Evolutionary conservation across 2,329 filamentous ascomycete species (phyloP).

Genomic region (Pseudocercospora fijiensis): DNA sequence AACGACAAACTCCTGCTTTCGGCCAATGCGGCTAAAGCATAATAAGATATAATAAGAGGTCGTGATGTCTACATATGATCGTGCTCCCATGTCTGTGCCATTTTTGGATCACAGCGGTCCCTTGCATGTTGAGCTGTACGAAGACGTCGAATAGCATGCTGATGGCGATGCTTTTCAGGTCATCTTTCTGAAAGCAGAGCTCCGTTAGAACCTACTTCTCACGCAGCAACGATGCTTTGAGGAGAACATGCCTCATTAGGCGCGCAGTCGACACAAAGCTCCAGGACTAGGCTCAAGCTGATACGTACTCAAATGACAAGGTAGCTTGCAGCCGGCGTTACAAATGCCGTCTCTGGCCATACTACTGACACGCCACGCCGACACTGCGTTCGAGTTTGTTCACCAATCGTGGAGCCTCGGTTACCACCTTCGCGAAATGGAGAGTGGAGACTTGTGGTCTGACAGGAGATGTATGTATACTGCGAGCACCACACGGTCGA

Average conservation of each 20-base stretch:
- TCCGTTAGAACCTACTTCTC: not conserved
- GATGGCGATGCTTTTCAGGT: not conserved
- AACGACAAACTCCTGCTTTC: not conserved
- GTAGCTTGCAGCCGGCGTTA: not conserved
- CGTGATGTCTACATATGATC: not conserved
- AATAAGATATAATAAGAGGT: not conserved
- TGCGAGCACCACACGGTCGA: not conserved
- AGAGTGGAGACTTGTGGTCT: not conserved
- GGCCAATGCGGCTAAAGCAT: not conserved
- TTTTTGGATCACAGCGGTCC: constrained; percentile 13
- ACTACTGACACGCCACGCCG: not conserved
- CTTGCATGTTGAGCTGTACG: not conserved
- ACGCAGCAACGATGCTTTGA: not conserved
- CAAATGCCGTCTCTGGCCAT: not conserved
- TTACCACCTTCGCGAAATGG: not conserved
- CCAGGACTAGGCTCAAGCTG: not conserved
- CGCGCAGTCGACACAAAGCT: not conserved
- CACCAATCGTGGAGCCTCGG: not conserved
- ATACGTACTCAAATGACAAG: not conserved
- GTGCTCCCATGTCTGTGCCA: constrained; percentile 16
- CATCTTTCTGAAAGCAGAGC: not conserved
- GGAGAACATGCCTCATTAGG: not conserved
- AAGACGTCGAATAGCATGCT: not conserved
- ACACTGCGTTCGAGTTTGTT: not conserved
- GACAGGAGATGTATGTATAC: not conserved